Conservation (phyloP, 73 alveolate species). For the Uronychia binucleata region DNA sequence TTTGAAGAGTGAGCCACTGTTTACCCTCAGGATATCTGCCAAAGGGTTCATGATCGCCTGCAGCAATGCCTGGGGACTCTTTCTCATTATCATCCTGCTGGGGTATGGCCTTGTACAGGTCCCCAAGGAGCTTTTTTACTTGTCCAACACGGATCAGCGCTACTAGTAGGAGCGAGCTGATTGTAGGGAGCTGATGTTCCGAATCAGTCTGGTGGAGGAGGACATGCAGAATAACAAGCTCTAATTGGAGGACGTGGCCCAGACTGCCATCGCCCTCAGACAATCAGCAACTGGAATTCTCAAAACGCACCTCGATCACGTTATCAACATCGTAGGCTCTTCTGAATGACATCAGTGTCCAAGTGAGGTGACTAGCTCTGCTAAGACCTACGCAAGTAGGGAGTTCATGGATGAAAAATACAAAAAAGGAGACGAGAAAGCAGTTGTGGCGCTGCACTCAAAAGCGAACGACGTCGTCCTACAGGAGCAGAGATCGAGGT, state of each 20-base stretch:
- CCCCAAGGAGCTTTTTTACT: conserved; percentile 18
- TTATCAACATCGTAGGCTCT: background rate
- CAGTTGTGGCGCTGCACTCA: conserved; percentile 2
- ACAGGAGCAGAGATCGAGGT: conserved; percentile 4
- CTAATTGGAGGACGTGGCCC: conserved; percentile 18
- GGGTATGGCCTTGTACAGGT: conserved; percentile 56
- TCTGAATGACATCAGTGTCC: background rate
- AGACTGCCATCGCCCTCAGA: background rate
- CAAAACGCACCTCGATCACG: conserved; percentile 2
- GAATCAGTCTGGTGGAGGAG: conserved; percentile 6
- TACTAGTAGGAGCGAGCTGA: background rate
- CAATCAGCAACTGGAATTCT: background rate
- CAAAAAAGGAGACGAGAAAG: conserved; percentile 6
- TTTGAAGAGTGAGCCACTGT: conserved; percentile 15
- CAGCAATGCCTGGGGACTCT: conserved; percentile 59
- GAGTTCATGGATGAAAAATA: conserved; percentile 3
- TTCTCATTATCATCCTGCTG: conserved; percentile 44
- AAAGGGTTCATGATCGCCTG: conserved; percentile 10
- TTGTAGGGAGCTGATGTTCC: background rate
- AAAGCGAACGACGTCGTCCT: background rate
- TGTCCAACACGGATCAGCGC: background rate
- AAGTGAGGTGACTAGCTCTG: background rate
- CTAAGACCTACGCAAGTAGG: conserved; percentile 1
- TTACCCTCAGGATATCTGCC: background rate
- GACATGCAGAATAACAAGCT: conserved; percentile 2